Percentiles rank a stretch among this genome's conserved stretches.
Evolutionary conservation across 208 protist species (phyloP).

Genomic region (Leishmania major): DNA sequence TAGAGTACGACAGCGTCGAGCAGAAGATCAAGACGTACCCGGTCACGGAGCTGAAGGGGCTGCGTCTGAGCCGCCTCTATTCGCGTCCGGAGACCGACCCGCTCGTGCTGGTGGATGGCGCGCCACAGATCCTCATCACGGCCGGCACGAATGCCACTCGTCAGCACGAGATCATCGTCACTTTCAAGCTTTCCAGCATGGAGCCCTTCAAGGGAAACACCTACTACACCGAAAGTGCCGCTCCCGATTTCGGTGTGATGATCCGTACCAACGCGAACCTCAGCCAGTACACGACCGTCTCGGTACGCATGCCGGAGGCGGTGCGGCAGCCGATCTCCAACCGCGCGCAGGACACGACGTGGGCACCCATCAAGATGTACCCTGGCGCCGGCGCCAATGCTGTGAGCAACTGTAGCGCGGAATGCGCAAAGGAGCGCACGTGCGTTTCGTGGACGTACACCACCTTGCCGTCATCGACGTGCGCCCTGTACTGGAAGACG

Average conservation of each 20-base stretch:
- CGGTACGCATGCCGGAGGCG: constrained; percentile 42
- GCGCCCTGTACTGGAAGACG: constrained; percentile 41
- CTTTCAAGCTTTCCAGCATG: constrained; percentile 35
- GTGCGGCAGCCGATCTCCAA: constrained; percentile 9
- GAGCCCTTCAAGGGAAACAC: constrained; percentile 22
- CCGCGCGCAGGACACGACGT: constrained; percentile 25
- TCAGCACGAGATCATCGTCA: constrained; percentile 48
- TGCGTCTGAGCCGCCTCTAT: constrained; percentile 29
- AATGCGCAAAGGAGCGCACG: constrained; percentile 37
- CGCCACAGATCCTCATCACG: constrained; percentile 12
- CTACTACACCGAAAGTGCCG: constrained; percentile 24
- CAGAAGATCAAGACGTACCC: constrained; percentile 46
- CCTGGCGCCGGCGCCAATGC: not conserved
- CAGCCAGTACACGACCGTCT: constrained; percentile 32
- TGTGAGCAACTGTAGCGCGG: constrained; percentile 32
- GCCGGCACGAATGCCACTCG: constrained; percentile 23
- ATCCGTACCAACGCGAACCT: constrained; percentile 30
- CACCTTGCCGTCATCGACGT: constrained; percentile 13
- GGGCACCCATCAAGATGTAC: constrained; percentile 34
- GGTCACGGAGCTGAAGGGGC: constrained; percentile 34
- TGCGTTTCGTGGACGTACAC: constrained; percentile 50
- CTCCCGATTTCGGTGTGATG: constrained; percentile 42
- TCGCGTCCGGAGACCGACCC: not conserved
- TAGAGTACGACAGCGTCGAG: constrained; percentile 47
- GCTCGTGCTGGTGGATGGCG: constrained; percentile 4